Evolutionary conservation across 768 basidiomycete species (phyloP).

Genomic region (Lentinula edodes): DNA sequence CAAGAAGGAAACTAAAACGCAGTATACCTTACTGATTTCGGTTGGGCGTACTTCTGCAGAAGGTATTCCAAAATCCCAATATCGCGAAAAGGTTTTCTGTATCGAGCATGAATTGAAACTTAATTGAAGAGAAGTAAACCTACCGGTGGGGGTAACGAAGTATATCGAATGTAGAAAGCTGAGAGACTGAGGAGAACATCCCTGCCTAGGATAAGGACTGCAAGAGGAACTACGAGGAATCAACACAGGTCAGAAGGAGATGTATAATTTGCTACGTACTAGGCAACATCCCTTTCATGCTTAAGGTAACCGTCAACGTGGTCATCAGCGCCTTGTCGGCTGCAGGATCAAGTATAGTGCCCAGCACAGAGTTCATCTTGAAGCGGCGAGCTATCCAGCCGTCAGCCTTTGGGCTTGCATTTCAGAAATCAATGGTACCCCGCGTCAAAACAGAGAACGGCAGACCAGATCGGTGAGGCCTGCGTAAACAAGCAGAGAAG

Average conservation of each 20-base stretch:
- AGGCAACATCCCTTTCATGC: slow-evolving; percentile 80
- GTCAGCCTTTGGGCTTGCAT: slow-evolving; percentile 56
- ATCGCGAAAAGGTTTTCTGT: slow-evolving; percentile 87
- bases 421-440: slow-evolving; percentile 10
- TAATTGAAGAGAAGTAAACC: slow-evolving; percentile 20
- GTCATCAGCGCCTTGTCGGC: slow-evolving; percentile 97
- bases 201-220: slow-evolving; percentile 81
- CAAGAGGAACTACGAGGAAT: slow-evolving; percentile 64
- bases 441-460: slow-evolving; percentile 14
- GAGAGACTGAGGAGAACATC: slow-evolving; percentile 83
- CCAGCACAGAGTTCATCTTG: slow-evolving; percentile 87
- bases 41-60: slow-evolving; percentile 95
- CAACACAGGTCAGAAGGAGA: neutral
- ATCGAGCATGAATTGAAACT: neutral
- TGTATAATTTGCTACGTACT: slow-evolving; percentile 38
- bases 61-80: slow-evolving; percentile 95
- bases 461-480: slow-evolving; percentile 90
- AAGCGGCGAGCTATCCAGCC: slow-evolving; percentile 85
- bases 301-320: slow-evolving; percentile 81
- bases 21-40: slow-evolving; percentile 77
- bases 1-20: neutral
- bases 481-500: slow-evolving; percentile 80
- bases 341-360: slow-evolving; percentile 93
- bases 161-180: slow-evolving; percentile 92
- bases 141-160: slow-evolving; percentile 82